Percentiles rank a stretch among this genome's conserved stretches.
Conservation (phyloP, 345 rosid species). For the Boechera retrofracta region DNA sequence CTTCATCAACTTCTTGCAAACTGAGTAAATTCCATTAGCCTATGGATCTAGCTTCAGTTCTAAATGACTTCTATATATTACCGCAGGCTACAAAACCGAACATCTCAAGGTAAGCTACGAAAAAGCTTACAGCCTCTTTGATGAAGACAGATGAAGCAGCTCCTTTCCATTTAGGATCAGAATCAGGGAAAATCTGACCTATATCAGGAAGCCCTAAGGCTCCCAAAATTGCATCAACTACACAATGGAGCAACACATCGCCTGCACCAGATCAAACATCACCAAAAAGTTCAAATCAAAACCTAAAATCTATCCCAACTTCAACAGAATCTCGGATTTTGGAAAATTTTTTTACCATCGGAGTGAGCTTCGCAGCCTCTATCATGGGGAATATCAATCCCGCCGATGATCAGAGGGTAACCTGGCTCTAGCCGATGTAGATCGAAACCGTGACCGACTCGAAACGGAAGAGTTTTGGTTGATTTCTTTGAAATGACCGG, state of each 20-base stretch:
- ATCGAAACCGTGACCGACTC: constrained; percentile 97
- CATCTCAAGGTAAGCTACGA: neutral
- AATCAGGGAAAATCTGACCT: constrained; percentile 94
- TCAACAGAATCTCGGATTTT: neutral
- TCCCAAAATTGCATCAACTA: constrained; percentile 96
- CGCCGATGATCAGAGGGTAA: constrained; percentile 92
- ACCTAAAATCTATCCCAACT: neutral
- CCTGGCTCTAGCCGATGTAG: constrained; percentile 94
- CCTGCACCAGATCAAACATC: constrained; percentile 57
- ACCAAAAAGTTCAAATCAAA: neutral
- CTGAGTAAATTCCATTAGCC: neutral
- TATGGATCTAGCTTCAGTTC: constrained; percentile 5
- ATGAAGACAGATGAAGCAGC: constrained; percentile 89
- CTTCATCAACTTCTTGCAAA: constrained; percentile 12
- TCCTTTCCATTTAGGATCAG: constrained; percentile 98
- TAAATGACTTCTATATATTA: neutral
- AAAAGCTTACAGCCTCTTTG: constrained; percentile 88
- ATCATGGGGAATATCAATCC: constrained; percentile 89
- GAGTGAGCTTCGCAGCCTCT: constrained; percentile 99
- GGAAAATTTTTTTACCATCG: constrained; percentile 62
- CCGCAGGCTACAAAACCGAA: constrained; percentile 10
- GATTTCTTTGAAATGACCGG: constrained; percentile 51
- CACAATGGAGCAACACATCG: constrained; percentile 97
- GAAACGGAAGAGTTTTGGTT: constrained; percentile 70
- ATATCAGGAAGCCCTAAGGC: constrained; percentile 98